phyloP scores from a whole-genome alignment of 495 filamentous ascomycete species.

The Oleoguttula mirabilis region DNA sequence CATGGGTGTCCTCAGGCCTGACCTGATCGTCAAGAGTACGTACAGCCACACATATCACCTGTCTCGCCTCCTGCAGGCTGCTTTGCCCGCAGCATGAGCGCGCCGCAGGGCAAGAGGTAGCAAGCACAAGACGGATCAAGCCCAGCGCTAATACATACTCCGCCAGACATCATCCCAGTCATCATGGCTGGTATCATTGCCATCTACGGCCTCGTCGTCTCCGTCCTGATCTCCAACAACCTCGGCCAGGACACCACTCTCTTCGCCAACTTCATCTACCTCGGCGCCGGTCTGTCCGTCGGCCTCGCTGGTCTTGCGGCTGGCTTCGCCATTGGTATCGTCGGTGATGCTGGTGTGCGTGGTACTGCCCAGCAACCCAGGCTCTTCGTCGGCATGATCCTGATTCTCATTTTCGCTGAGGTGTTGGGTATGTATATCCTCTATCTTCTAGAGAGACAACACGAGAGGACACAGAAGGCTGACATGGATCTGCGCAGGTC shows the following conservation, averaged over 20 bases:
- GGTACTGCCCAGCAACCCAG: slow-evolving; percentile 95
- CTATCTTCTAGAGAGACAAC: too few relatives aligned
- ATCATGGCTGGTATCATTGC: slow-evolving; percentile 99
- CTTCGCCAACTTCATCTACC: slow-evolving; percentile 92
- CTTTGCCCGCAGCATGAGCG: too few relatives aligned
- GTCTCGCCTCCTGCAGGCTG: too few relatives aligned
- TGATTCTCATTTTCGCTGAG: slow-evolving; percentile 99
- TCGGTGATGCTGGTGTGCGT: slow-evolving; percentile 96
- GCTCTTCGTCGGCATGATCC: slow-evolving; percentile 98
- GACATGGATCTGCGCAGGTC: slow-evolving; percentile 41
- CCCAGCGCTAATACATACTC: neutral
- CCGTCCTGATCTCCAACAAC: slow-evolving; percentile 89
- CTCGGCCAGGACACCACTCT: slow-evolving; percentile 72
- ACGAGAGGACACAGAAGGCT: neutral
- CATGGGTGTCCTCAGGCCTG: slow-evolving; percentile 95
- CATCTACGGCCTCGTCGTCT: slow-evolving; percentile 99
- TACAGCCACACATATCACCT: slow-evolving; percentile 13
- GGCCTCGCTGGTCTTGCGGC: slow-evolving; percentile 95
- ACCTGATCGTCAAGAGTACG: slow-evolving; percentile 99
- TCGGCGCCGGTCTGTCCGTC: slow-evolving; percentile 92
- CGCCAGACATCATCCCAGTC: slow-evolving; percentile 93
- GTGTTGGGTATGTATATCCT: slow-evolving; percentile 64
- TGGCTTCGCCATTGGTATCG: slow-evolving; percentile 97
- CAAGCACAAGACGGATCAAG: too few relatives aligned
- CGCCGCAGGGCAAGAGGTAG: too few relatives aligned